Percentiles rank a stretch among this genome's conserved stretches.
These are phyloP conservation scores for Abrus pulchellus DNA, from an alignment of 306 rosid genomes.

Conservation along the genomic window DNA sequence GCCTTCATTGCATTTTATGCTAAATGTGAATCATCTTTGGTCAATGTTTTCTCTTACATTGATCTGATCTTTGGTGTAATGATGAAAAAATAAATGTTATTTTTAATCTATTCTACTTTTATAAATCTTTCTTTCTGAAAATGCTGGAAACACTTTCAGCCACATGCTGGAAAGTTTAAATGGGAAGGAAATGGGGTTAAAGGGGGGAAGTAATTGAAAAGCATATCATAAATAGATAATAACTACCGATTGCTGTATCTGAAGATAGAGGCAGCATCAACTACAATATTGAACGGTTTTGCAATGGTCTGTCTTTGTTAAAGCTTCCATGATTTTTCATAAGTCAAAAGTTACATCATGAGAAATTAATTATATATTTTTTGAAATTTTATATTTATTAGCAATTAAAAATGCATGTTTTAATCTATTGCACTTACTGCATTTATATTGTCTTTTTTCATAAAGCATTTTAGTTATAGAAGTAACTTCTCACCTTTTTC, in stretches of 20 bases:
- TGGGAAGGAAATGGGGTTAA: slow-evolving; percentile 11
- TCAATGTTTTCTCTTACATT: neutral
- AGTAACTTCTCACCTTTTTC: slow-evolving; percentile 42
- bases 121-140: slow-evolving; percentile 26
- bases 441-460: slow-evolving; percentile 20
- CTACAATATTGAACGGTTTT: neutral
- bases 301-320: neutral
- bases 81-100: slow-evolving; percentile 19
- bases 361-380: neutral
- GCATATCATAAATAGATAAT: neutral
- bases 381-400: neutral
- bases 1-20: slow-evolving; percentile 32
- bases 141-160: slow-evolving; percentile 25
- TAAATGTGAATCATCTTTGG: slow-evolving; percentile 20
- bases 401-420: slow-evolving; percentile 17
- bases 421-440: neutral
- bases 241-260: slow-evolving; percentile 14
- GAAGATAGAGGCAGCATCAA: slow-evolving; percentile 12
- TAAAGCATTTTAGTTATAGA: slow-evolving; percentile 15
- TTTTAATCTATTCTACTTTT: slow-evolving; percentile 5
- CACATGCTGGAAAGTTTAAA: slow-evolving; percentile 1
- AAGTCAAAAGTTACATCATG: slow-evolving; percentile 6
- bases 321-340: slow-evolving; percentile 29
- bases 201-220: slow-evolving; percentile 22
- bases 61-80: slow-evolving; percentile 26